Conservation (phyloP, 2,329 filamentous ascomycete genomes). For the Nannizzia gypsea region DNA sequence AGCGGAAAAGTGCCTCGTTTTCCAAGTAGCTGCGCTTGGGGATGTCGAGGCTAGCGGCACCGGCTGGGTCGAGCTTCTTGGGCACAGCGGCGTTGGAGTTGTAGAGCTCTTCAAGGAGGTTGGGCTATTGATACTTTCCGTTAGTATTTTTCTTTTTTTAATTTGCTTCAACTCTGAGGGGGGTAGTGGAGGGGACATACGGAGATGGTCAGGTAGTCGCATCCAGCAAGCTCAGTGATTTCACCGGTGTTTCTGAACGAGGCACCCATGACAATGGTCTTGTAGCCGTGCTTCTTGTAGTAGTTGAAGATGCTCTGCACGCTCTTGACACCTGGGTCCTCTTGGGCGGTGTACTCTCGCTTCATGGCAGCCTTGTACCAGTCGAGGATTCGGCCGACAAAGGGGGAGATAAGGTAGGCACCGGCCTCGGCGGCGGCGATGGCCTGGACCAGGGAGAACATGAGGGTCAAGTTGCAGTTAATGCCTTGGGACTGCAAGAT, state of each 20-base stretch:
- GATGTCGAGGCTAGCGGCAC: constrained; percentile 58
- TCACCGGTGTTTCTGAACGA: constrained; percentile 94
- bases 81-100: constrained; percentile 72
- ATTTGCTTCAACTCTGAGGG: background rate
- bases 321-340: constrained; percentile 92
- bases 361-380: constrained; percentile 97
- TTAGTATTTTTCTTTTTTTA: background rate
- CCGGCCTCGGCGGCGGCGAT: constrained; percentile 90
- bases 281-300: constrained; percentile 99
- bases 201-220: constrained; percentile 97
- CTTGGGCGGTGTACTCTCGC: constrained; percentile 79
- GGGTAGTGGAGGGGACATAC: constrained; percentile 40
- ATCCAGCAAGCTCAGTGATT: constrained; percentile 95
- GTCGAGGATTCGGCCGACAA: constrained; percentile 97
- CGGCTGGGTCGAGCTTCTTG: constrained; percentile 74
- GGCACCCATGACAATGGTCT: constrained; percentile 98
- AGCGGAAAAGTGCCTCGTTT: constrained; percentile 84
- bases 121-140: constrained; percentile 49
- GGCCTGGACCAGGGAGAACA: constrained; percentile 93
- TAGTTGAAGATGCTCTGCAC: constrained; percentile 97
- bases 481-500: constrained; percentile 90
- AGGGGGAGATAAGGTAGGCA: constrained; percentile 97
- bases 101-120: constrained; percentile 84
- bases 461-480: constrained; percentile 97
- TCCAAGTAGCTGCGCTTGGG: constrained; percentile 85